These are phyloP conservation scores for Rhodotorula sp. DNA, from an alignment of 1,284 basidiomycete species.

Conservation along the genomic window DNA sequence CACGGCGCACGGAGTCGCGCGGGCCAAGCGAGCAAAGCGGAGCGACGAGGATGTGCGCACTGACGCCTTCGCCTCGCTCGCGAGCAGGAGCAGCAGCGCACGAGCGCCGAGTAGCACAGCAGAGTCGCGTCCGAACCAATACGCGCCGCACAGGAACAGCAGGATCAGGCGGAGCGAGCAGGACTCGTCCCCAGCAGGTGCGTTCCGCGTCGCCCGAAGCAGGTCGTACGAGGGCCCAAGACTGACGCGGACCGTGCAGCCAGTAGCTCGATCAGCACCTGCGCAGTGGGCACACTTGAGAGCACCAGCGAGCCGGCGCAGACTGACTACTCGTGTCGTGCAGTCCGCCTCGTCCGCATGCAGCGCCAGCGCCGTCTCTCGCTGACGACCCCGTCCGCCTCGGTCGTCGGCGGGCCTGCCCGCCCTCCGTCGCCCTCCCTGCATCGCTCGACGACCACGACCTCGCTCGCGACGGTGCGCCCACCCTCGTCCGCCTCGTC, in stretches of 20 bases:
- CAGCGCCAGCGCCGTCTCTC: constrained; percentile 5
- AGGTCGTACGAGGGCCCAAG: background rate
- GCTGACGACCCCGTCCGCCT: background rate
- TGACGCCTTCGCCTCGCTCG: no score
- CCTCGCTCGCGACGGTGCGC: background rate
- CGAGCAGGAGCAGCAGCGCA: no score
- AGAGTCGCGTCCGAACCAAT: background rate
- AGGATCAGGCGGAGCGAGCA: background rate
- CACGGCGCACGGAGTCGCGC: no score
- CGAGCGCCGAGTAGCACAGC: no score
- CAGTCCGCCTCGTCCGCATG: background rate
- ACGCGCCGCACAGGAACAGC: background rate
- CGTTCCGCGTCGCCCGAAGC: background rate
- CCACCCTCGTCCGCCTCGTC: background rate
- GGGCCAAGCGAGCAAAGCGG: no score
- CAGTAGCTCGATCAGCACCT: background rate
- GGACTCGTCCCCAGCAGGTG: background rate
- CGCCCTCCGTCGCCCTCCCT: background rate
- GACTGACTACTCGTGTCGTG: background rate
- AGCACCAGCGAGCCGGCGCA: no score
- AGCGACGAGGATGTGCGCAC: no score
- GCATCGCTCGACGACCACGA: background rate
- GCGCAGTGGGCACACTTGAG: no score
- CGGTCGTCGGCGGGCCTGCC: background rate
- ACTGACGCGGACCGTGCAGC: no score